phyloP scores from a whole-genome alignment of 306 rosid species.

The Rosa multiflora region DNA sequence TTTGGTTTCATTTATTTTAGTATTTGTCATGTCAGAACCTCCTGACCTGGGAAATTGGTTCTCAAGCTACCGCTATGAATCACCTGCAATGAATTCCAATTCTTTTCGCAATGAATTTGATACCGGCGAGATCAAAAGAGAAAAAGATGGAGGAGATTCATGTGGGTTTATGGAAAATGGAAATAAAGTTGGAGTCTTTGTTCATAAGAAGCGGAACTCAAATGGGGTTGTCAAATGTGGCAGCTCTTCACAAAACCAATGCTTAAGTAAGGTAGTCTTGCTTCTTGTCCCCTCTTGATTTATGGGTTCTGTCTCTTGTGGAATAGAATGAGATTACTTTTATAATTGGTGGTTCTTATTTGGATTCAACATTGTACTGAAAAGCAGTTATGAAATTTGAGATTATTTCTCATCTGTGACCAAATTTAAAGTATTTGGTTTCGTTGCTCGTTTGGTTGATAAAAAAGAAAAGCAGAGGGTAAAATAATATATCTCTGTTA shows the following conservation, averaged over 20 bases:
- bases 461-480: too few relatives aligned
- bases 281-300: neutral
- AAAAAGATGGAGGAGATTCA: conserved; percentile 10
- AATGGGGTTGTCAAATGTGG: conserved; percentile 17
- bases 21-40: conserved; percentile 47
- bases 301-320: neutral
- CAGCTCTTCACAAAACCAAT: conserved; percentile 21
- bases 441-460: too few relatives aligned
- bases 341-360: neutral
- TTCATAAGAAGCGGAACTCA: conserved; percentile 22
- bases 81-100: conserved; percentile 50
- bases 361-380: conserved; percentile 7
- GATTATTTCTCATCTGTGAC: neutral
- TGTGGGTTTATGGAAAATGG: conserved; percentile 17
- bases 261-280: conserved; percentile 36
- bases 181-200: conserved; percentile 26
- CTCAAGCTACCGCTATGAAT: conserved; percentile 63
- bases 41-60: conserved; percentile 73
- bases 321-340: neutral
- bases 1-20: neutral
- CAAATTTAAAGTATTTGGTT: neutral
- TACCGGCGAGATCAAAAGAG: conserved; percentile 5
- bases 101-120: conserved; percentile 14
- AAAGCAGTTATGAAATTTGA: neutral
- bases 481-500: too few relatives aligned